Base-by-base conservation (phyloP, 805 yeast species). In the Metschnikowia noctiluminum region DNA sequence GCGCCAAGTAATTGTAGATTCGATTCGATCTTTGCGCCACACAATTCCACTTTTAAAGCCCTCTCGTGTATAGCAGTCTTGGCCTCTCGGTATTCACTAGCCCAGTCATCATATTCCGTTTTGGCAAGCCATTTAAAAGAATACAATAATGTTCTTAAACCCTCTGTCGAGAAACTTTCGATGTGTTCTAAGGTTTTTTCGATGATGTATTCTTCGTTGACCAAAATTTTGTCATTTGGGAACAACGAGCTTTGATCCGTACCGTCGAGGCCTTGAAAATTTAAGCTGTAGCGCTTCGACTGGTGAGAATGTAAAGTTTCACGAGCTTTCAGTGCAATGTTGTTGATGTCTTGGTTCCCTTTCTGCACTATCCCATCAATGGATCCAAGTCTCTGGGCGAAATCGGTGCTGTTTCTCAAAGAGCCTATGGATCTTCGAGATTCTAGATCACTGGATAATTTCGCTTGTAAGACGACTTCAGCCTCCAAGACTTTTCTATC, bases 141-240 rank as follows among this genome's bases (percentile, higher is more conserved):
- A 64, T 90, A 94, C 53, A 94, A 64, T 55, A 94, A 76, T 0
- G 99, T 94, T 62, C 99, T 79, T 49, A 94, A 72, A 1, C 99
- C 99, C 54, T 92, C 97, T 0, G 96, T 86, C 0, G 97, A 90
- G 66, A 91, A 94, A 51, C 89, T 95, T 57, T 94, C 98, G 50
- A 94, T 80, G 54, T 95, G 96, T 57, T 89, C 87, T 48, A 95
- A 71, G 0, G 98, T 92, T 54, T 80, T 82, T 62, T 90, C 97
- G 35, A 91, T 62, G 4, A 92, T 73, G 59, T 81, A 88, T 53
- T 83, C 89, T 13, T 89, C 96, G 58, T 89, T 86, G 15, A 76
- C 62, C 9, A 87, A 71, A 21, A 88, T 61, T 28, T 72, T 73
- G 43, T 87, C 92, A 45, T 77, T 62, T 1, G 74, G 71, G 21